Conservation (phyloP, 768 basidiomycete genomes). For the Tubosaeta brunneosetosa region DNA sequence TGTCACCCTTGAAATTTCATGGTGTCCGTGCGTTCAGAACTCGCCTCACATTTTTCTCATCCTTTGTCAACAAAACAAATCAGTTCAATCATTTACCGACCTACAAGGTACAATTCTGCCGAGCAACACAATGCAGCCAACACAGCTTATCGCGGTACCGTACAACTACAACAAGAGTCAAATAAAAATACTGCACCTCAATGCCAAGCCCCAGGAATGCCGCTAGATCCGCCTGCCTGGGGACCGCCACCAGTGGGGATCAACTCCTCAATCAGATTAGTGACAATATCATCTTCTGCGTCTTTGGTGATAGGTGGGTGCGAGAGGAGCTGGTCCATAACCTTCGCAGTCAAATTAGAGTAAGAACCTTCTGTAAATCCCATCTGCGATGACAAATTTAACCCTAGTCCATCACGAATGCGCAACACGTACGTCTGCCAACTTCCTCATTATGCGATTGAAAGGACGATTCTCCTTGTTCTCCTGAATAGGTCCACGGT, state of each 20-base stretch:
- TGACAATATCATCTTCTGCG: slow-evolving; percentile 61
- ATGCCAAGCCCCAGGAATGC: slow-evolving; percentile 46
- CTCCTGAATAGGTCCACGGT: slow-evolving; percentile 17
- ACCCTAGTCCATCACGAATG: slow-evolving; percentile 6
- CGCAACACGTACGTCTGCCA: slow-evolving; percentile 54
- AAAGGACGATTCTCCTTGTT: slow-evolving; percentile 36
- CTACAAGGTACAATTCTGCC: not conserved
- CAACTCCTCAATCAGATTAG: slow-evolving; percentile 55
- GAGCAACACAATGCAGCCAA: not conserved
- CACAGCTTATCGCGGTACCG: not conserved
- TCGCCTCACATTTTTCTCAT: no score
- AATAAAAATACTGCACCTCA: slow-evolving; percentile 14
- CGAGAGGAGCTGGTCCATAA: slow-evolving; percentile 46
- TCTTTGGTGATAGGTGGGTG: slow-evolving; percentile 45
- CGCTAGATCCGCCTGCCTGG: slow-evolving; percentile 32
- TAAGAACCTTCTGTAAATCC: slow-evolving; percentile 61
- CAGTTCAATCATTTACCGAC: no score
- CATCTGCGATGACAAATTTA: slow-evolving; percentile 46
- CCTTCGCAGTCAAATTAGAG: slow-evolving; percentile 47
- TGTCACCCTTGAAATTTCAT: no score
- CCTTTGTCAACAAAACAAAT: no score
- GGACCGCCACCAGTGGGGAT: slow-evolving; percentile 40
- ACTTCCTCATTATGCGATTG: slow-evolving; percentile 49
- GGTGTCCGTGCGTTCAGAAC: no score
- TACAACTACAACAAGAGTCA: slow-evolving; percentile 13